phyloP scores from a whole-genome alignment of 352 stramenopile species.

The Phytophthora pini region DNA sequence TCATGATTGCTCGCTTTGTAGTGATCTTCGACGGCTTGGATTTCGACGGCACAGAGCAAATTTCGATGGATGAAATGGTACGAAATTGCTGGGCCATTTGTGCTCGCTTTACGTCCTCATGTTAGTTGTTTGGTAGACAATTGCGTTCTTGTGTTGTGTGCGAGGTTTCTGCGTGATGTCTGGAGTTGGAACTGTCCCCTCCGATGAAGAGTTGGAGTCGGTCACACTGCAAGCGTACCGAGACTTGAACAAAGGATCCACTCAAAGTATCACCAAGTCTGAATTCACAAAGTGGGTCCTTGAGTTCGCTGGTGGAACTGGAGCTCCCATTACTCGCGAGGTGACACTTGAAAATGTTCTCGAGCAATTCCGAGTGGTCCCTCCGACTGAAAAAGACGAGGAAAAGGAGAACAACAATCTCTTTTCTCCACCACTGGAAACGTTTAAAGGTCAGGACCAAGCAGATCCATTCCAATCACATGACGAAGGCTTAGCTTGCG shows the following conservation, averaged over 20 bases:
- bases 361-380: slow-evolving; percentile 35
- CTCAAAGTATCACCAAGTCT: slow-evolving; percentile 63
- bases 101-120: background rate
- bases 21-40: slow-evolving; percentile 82
- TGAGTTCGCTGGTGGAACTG: slow-evolving; percentile 33
- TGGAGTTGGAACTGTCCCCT: slow-evolving; percentile 47
- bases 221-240: slow-evolving; percentile 65
- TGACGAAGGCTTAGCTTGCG: slow-evolving; percentile 6
- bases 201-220: slow-evolving; percentile 66
- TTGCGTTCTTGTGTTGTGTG: slow-evolving; percentile 62
- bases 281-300: slow-evolving; percentile 71
- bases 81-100: background rate
- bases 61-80: slow-evolving; percentile 85
- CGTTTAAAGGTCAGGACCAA: background rate
- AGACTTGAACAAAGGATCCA: slow-evolving; percentile 60
- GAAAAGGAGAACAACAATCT: slow-evolving; percentile 10
- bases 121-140: slow-evolving; percentile 45
- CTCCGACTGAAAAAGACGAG: background rate
- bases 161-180: slow-evolving; percentile 62
- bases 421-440: background rate
- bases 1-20: slow-evolving; percentile 16
- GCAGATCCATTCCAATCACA: background rate
- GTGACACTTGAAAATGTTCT: slow-evolving; percentile 36
- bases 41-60: slow-evolving; percentile 73
- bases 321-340: slow-evolving; percentile 19